These are phyloP conservation scores for Themeda triandra DNA, from an alignment of 176 grass and related monocot species.

Conservation along the genomic window DNA sequence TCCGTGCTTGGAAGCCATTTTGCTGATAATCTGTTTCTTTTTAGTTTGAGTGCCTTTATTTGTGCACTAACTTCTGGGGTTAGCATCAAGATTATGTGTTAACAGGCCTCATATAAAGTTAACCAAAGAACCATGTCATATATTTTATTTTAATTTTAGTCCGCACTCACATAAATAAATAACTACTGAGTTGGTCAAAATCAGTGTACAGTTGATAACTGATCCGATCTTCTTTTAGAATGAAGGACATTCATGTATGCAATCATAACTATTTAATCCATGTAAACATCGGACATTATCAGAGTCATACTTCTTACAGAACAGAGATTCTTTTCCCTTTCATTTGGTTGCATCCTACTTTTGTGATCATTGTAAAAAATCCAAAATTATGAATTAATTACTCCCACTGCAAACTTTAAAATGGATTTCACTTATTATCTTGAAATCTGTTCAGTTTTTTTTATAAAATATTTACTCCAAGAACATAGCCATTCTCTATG, in stretches of 20 bases:
- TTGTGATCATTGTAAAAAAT: not conserved
- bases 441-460: not conserved
- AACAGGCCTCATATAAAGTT: not conserved
- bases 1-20: conserved; percentile 24
- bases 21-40: conserved; percentile 16
- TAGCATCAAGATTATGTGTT: conserved; percentile 21
- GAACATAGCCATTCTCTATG: conserved; percentile 3
- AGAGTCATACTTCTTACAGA: not conserved
- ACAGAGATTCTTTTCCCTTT: not conserved
- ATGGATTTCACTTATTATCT: not conserved
- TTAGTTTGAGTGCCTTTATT: conserved; percentile 2
- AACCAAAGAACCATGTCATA: not conserved
- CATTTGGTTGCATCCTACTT: not conserved
- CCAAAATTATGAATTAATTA: not conserved
- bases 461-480: not conserved
- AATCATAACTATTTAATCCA: not conserved
- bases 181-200: not conserved
- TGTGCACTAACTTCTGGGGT: not conserved
- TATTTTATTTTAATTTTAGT: not conserved
- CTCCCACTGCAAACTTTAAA: not conserved
- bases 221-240: not conserved
- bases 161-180: not conserved
- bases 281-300: not conserved
- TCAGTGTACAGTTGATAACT: not conserved
- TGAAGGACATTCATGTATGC: not conserved